Base-by-base conservation (phyloP, 192 early-diverging fungal species). In the Cetraspora pellucida region DNA sequence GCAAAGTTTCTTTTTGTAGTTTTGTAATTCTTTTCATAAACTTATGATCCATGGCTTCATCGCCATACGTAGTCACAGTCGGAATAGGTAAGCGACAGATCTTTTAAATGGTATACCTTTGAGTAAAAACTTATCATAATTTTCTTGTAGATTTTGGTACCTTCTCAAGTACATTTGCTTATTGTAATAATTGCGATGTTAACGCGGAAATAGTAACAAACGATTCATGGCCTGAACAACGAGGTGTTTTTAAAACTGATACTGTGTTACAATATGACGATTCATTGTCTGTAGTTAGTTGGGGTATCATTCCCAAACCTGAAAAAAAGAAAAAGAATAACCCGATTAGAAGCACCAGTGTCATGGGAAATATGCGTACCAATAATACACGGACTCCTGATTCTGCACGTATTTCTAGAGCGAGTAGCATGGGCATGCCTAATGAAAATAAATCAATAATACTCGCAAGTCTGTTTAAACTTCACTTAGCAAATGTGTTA, bases 191-290 rank as follows among this genome's bases (percentile, higher is more conserved):
- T 37, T 57, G 27, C 16, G 23, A 37, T 72, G 19, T 8, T 4
- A 27, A 21, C 52, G 10, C 44, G 9, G 50, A 72, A 45, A 50
- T 72, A 72, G 70, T 72, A 17, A 72, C 70, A 7, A 54, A 72
- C 31, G 70, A 72, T 44, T 28, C 19, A 43, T 72, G 70, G 70
- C 58, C 74, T 19, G 74, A 28, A 23, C 59, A 75, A 75, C 52
- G 19, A 28, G 74, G 74, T 16, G 30, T 45, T 14, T 75, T 75
- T 45, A 75, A 75, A 63, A 75, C 74, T 0, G 25, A 60, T n/a
- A 75, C 74, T 1, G 44, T 52, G 14, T 23, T 75, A 8, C 37
- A 47, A 25, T 75, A 75, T 63, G 52, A 72, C 21, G 13, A 75
- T 46, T n/a, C 10, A 25, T 75, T 23, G 44, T 30, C 21, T 30